Conservation (phyloP, 179 eudicot genomes). For the Patellifolia procumbens region DNA sequence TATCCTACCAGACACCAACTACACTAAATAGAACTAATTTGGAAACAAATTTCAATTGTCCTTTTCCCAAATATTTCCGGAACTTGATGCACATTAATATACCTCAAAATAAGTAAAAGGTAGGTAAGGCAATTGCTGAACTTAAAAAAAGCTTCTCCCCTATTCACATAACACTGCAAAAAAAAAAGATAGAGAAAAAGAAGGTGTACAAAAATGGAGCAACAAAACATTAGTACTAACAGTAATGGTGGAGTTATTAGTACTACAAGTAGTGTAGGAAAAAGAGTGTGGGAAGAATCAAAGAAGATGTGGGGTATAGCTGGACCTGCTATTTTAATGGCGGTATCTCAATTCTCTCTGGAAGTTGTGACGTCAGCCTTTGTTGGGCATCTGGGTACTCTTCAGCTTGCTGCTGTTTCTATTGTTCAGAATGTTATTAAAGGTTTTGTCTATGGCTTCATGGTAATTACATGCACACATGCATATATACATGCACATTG, state of each 20-base stretch:
- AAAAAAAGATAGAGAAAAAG: neutral
- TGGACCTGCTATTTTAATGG: slow-evolving; percentile 51
- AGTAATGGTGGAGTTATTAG: too few relatives aligned
- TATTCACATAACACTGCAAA: too few relatives aligned
- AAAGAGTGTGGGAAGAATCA: slow-evolving; percentile 37
- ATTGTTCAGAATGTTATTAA: slow-evolving; percentile 63
- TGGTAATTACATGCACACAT: slow-evolving; percentile 59
- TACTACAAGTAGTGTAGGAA: neutral
- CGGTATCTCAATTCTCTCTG: slow-evolving; percentile 52
- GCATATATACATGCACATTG: too few relatives aligned
- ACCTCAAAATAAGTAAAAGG: too few relatives aligned
- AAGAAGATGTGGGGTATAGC: slow-evolving; percentile 59
- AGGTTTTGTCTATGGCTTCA: slow-evolving; percentile 57
- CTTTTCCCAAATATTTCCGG: too few relatives aligned
- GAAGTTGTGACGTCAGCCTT: slow-evolving; percentile 50
- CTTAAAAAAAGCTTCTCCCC: too few relatives aligned
- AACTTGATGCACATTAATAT: neutral
- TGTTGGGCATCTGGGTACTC: slow-evolving; percentile 55
- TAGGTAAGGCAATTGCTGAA: too few relatives aligned
- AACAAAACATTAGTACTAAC: neutral
- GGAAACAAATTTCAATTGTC: too few relatives aligned
- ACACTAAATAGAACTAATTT: too few relatives aligned
- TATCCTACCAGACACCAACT: too few relatives aligned
- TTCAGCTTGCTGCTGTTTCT: slow-evolving; percentile 69
- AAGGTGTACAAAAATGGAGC: neutral